These are phyloP conservation scores for Acrocalymma vagum DNA, from an alignment of 2,329 filamentous ascomycete species.

Conservation along the genomic window DNA sequence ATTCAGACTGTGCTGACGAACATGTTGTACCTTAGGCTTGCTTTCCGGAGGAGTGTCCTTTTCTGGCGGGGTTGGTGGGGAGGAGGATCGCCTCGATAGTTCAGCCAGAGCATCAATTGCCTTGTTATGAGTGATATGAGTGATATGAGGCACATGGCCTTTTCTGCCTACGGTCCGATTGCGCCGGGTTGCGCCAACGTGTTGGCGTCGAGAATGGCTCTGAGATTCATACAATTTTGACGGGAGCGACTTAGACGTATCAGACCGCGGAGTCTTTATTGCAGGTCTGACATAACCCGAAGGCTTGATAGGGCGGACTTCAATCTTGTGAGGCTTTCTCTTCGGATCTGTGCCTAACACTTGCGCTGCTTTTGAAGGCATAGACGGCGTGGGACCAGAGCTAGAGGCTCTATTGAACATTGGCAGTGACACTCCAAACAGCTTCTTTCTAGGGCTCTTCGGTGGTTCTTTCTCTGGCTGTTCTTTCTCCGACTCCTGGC, in stretches of 20 bases:
- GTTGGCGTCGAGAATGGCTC: conserved; percentile 14
- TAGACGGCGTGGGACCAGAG: conserved; percentile 13
- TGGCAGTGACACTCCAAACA: conserved; percentile 45
- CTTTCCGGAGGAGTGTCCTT: conserved; percentile 53
- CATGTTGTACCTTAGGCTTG: conserved; percentile 8
- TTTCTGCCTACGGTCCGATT: conserved; percentile 7
- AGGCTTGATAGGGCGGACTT: conserved; percentile 24
- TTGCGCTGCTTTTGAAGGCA: conserved; percentile 39
- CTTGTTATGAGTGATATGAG: conserved; percentile 4
- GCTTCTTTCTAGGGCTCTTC: conserved; percentile 52
- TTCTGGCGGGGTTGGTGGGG: conserved; percentile 52
- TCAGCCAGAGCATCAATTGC: conserved; percentile 19
- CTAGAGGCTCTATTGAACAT: conserved; percentile 28
- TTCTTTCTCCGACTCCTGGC: conserved; percentile 17
- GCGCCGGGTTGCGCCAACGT: conserved; percentile 4
- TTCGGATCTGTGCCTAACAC: conserved; percentile 40
- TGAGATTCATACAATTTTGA: conserved; percentile 23
- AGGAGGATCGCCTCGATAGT: too few relatives aligned
- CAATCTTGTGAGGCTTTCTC: conserved; percentile 19
- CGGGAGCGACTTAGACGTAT: conserved; percentile 36
- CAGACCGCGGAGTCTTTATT: conserved; percentile 26
- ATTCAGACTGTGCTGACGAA: conserved; percentile 28
- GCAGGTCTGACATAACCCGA: conserved; percentile 15
- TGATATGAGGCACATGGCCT: conserved; percentile 10
- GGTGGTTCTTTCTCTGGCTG: conserved; percentile 10